Percentiles rank a stretch among this genome's conserved stretches.
Conservation (phyloP, 805 yeast genomes). For the Candida maltosa region DNA sequence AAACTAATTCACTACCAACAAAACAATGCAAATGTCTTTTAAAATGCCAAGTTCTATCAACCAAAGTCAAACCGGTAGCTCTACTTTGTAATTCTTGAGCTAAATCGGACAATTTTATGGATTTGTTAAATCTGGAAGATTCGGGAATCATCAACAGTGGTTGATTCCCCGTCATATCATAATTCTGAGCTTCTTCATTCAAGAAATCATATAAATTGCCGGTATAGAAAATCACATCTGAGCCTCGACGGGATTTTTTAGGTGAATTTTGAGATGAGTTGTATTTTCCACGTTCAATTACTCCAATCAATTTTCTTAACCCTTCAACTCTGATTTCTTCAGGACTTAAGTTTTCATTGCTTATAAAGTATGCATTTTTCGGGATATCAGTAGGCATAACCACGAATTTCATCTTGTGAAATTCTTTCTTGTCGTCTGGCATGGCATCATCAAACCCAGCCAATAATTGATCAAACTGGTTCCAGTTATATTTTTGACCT, state of each 20-base stretch:
- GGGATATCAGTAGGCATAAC: conserved; percentile 77
- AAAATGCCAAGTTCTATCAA: conserved; percentile 90
- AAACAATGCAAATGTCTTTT: conserved; percentile 73
- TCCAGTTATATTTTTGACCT: conserved; percentile 74
- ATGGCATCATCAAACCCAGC: conserved; percentile 85
- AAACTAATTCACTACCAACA: conserved; percentile 79
- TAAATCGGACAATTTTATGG: conserved; percentile 48
- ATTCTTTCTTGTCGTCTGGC: conserved; percentile 49
- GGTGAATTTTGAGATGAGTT: conserved; percentile 12
- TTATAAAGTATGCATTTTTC: conserved; percentile 44
- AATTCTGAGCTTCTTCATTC: conserved; percentile 40
- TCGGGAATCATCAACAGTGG: conserved; percentile 33
- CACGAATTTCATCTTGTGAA: conserved; percentile 77
- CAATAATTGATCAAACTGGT: conserved; percentile 81
- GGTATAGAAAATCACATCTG: conserved; percentile 83
- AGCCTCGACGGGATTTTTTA: conserved; percentile 48
- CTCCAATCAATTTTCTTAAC: conserved; percentile 59
- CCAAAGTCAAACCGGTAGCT: conserved; percentile 59
- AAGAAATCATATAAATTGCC: conserved; percentile 75
- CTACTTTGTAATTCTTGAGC: conserved; percentile 66
- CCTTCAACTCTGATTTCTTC: conserved; percentile 97
- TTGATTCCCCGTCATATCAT: conserved; percentile 34
- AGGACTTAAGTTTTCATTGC: conserved; percentile 62
- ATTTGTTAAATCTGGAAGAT: conserved; percentile 42
- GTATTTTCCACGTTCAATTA: conserved; percentile 57